Base-by-base conservation (phyloP, 352 stramenopile species). In the Phytophthora sansomeana region DNA sequence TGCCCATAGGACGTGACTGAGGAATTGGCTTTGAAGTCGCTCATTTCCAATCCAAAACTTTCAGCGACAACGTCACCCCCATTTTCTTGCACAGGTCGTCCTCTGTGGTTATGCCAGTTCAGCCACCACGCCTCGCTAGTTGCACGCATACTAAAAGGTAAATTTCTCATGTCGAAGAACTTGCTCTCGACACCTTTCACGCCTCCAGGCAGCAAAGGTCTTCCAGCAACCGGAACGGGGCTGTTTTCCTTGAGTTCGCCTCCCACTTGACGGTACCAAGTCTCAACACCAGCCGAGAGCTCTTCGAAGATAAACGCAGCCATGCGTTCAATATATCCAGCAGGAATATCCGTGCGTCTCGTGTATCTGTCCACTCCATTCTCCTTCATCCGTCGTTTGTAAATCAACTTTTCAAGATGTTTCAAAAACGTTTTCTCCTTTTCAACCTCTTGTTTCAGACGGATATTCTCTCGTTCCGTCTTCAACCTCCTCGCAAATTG, bases 31-130 rank as follows among this genome's bases (percentile, higher is more conserved):
- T 24, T 76, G 38, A 35, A 36, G 19, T 63, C 74, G 9, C 63
- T 50, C 29, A 84, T 59, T 62, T 89, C 78, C n/a, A 87, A 13
- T 19, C 78, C 73, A 58, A 80, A 81, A 51, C 73, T 71, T 43
- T 89, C 78, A 8, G 78, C 38, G 5, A 86, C 71, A 17, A 74
- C 77, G 53, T 87, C 58, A 21, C 80, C 60, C 6, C 58, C 71
- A 9, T 47, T 63, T n/a, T 65, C 57, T 16, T 58, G 35, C 19
- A 54, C 52, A 19, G 57, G 47, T n/a, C 43, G 32, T 4, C 52
- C 51, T 41, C 47, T 63, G 44, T 63, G 61, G 42, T 66, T 62
- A 32, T 64, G 46, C 49, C 49, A 67, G 10, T 52, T 30, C 19
- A 59, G 26, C 74, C 74, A 82, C 63, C 72, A 74, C 11, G 74